phyloP scores from a whole-genome alignment of 345 rosid genomes.

The Eucalyptus coolabah region DNA sequence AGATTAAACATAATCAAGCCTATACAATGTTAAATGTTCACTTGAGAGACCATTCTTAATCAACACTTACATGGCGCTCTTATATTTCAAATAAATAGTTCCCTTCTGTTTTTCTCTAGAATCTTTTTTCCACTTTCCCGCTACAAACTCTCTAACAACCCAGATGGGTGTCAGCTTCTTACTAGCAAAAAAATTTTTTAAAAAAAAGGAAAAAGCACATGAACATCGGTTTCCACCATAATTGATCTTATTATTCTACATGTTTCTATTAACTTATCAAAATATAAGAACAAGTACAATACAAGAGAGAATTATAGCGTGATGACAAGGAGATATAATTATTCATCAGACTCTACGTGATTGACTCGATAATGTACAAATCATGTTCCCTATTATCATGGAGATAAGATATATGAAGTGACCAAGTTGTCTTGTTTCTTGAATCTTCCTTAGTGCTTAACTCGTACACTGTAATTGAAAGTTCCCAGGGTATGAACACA shows the following conservation, averaged over 20 bases:
- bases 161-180: background rate
- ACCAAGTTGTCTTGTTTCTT: background rate
- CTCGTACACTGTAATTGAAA: background rate
- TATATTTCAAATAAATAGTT: background rate
- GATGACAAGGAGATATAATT: background rate
- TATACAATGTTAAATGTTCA: background rate
- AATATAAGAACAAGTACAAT: background rate
- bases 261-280: background rate
- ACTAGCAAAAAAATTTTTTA: background rate
- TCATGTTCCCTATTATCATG: background rate
- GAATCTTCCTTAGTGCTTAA: background rate
- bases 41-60: background rate
- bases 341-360: background rate
- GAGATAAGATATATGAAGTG: background rate
- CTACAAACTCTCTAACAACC: background rate
- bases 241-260: background rate
- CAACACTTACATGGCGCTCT: background rate
- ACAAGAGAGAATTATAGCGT: background rate
- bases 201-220: rapidly evolving
- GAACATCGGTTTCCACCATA: background rate
- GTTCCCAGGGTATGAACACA: background rate
- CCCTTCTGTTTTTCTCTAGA: background rate
- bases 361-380: background rate
- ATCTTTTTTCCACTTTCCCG: background rate
- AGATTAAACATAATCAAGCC: background rate